These are phyloP conservation scores for Cutaneotrichosporon cyanovorans DNA, from an alignment of 1,284 basidiomycete genomes.

Conservation along the genomic window DNA sequence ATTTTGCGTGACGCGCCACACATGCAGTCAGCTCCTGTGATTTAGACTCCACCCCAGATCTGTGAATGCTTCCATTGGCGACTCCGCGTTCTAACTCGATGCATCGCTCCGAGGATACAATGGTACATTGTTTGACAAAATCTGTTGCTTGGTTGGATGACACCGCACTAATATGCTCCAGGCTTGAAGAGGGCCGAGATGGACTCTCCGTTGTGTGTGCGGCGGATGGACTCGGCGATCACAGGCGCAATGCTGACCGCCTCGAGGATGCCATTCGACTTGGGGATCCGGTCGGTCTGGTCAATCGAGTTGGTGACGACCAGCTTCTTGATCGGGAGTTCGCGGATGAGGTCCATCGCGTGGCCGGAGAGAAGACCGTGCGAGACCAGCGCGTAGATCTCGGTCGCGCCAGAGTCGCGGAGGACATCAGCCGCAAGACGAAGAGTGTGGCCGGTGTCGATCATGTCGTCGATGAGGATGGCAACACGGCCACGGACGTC, in stretches of 20 bases:
- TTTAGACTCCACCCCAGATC: too few relatives aligned
- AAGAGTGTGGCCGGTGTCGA: conserved; percentile 88
- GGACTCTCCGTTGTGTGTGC: conserved; percentile 74
- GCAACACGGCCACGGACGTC: conserved; percentile 90
- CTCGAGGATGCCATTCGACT: conserved; percentile 48
- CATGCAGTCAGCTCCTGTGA: too few relatives aligned
- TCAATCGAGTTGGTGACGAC: conserved; percentile 80
- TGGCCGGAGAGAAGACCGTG: conserved; percentile 86
- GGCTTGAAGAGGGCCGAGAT: conserved; percentile 42
- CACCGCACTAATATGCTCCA: conserved; percentile 17
- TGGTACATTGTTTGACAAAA: conserved; percentile 4
- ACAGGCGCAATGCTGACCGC: conserved; percentile 78
- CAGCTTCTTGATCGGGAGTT: conserved; percentile 74
- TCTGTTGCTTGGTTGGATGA: too few relatives aligned
- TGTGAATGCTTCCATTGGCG: too few relatives aligned
- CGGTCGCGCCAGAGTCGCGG: conserved; percentile 77
- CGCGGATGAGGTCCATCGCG: conserved; percentile 66
- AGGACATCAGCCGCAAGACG: conserved; percentile 76
- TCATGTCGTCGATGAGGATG: conserved; percentile 96
- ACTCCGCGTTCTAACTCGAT: not conserved
- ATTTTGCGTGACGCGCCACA: too few relatives aligned
- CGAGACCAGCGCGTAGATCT: conserved; percentile 81
- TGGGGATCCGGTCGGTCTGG: conserved; percentile 52
- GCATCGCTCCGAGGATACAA: conserved; percentile 2
- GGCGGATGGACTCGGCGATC: conserved; percentile 89